Percentiles rank a stretch among this genome's conserved stretches.
Evolutionary conservation across 2,329 filamentous ascomycete genomes (phyloP).

Genomic region (Ophiocordyceps camponoti-leonardi): DNA sequence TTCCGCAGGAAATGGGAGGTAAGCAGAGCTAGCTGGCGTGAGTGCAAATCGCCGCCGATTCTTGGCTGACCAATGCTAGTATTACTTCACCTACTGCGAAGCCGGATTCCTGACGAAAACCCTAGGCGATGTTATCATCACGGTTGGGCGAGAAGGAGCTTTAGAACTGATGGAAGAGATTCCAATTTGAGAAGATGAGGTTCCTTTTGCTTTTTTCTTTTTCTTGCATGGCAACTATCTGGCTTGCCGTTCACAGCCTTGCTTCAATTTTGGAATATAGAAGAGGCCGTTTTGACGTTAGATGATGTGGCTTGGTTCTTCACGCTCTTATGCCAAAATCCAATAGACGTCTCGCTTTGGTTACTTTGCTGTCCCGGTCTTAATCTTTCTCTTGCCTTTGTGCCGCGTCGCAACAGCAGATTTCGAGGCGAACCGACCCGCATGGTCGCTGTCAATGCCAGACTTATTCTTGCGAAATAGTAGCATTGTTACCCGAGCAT

Average conservation of each 20-base stretch:
- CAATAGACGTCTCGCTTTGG: not conserved
- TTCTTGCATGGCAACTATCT: not conserved
- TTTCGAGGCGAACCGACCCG: slow-evolving; percentile 41
- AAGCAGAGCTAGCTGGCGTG: slow-evolving; percentile 8
- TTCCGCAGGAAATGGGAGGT: slow-evolving; percentile 59
- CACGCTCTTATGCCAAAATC: not conserved
- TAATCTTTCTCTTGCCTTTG: slow-evolving; percentile 19
- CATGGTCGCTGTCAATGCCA: slow-evolving; percentile 68
- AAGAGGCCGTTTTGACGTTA: not conserved
- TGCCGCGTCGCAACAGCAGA: slow-evolving; percentile 5
- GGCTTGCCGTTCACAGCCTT: not conserved
- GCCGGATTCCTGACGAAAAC: slow-evolving; percentile 57
- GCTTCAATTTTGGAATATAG: not conserved
- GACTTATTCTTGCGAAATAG: slow-evolving; percentile 71
- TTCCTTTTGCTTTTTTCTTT: slow-evolving; percentile 7
- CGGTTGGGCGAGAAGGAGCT: slow-evolving; percentile 46
- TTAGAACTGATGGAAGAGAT: slow-evolving; percentile 54
- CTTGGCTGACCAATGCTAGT: slow-evolving; percentile 20
- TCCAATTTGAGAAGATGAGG: slow-evolving; percentile 31
- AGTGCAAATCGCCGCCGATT: not conserved
- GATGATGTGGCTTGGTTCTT: not conserved
- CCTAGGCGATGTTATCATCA: slow-evolving; percentile 56
- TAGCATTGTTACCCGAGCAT: slow-evolving; percentile 81
- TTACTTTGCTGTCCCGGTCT: slow-evolving; percentile 7
- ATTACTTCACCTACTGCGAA: slow-evolving; percentile 63